Evolutionary conservation across 345 rosid genomes (phyloP), one percentile per base, ranked within the genome.

Genomic region (Salix viminalis): DNA sequence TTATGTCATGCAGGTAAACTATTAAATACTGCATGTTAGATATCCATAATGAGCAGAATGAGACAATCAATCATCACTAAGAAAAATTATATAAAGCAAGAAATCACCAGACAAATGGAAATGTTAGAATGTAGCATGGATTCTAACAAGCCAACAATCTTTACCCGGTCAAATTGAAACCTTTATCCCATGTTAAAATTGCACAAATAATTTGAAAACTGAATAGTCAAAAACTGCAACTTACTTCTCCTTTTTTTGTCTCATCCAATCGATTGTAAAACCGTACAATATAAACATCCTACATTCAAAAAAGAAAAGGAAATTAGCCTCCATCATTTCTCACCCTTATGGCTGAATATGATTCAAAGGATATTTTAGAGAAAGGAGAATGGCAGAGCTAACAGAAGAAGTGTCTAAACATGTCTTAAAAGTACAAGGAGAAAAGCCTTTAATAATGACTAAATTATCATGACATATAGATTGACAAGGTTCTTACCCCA

Each of bases 211-310:
- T 65, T 71, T 50, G 24, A 1, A 6, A 28, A 46, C 23, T 44
- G 21, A 52, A 80, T 42, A 24, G 74, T 11, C 15, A 16, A 75
- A 72, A 72, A 77, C 67, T 36, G 71, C 69, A 81, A 87, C 94
- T 89, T 83, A 95, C 98, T 86, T 95, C 93, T 85, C 98, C 99
- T 70, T 93, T 96, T 84, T 86, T 92, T 23, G 91, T 60, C 83
- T 93, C 96, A 69, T 93, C 98, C 87, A 91, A 82, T 77, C 94
- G 87, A 62, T 79, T 93, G 78, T 85, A 92, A 82, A 96, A 89
- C 76, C 90, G 89, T 75, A 93, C 69, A 72, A 87, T 91, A 69
- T 93, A 93, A 56, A 93, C 69, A 73, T 96, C 99, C 98, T 96
- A 79, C 86, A 46, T 16, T 28, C 48, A 60, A 16, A 48, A 52